Percentiles rank a stretch among this genome's conserved stretches.
phyloP scores from a whole-genome alignment of 352 stramenopile species.

The Pythium diclinum region DNA sequence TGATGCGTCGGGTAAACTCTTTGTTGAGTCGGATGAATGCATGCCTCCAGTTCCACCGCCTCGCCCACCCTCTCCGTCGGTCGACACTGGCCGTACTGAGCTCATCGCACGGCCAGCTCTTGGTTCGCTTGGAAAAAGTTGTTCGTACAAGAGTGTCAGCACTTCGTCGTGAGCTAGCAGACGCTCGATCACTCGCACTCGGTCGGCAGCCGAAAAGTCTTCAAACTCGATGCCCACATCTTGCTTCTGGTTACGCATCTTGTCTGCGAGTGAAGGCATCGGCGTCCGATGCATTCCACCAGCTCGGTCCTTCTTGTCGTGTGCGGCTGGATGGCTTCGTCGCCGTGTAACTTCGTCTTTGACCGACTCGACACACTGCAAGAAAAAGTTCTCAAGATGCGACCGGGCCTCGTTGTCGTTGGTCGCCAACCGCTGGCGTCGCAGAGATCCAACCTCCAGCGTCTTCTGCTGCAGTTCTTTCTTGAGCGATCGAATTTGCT shows the following conservation, averaged over 20 bases:
- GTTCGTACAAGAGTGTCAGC: conserved; percentile 65
- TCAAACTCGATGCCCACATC: conserved; percentile 48
- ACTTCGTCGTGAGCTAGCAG: conserved; percentile 81
- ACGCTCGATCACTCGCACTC: conserved; percentile 69
- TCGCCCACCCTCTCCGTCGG: conserved; percentile 5
- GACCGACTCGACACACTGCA: conserved; percentile 79
- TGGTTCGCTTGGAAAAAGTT: conserved; percentile 53
- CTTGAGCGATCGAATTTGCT: conserved; percentile 64
- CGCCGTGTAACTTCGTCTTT: conserved; percentile 68
- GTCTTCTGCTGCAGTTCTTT: conserved; percentile 65
- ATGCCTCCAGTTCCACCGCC: neutral
- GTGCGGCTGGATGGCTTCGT: conserved; percentile 24
- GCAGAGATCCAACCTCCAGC: conserved; percentile 41
- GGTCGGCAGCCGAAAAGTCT: conserved; percentile 67
- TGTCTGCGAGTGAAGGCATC: conserved; percentile 25
- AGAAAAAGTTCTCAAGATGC: conserved; percentile 71
- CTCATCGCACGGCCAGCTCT: neutral
- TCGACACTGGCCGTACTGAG: conserved; percentile 14
- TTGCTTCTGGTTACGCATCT: conserved; percentile 31
- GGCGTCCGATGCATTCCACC: neutral
- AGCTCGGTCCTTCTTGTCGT: conserved; percentile 23
- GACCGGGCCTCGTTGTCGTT: conserved; percentile 38
- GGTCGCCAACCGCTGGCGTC: conserved; percentile 34
- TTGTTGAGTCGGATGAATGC: conserved; percentile 18
- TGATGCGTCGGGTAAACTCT: conserved; percentile 23